phyloP scores from a whole-genome alignment of 1,284 basidiomycete genomes.

The Coriolopsis trogii region DNA sequence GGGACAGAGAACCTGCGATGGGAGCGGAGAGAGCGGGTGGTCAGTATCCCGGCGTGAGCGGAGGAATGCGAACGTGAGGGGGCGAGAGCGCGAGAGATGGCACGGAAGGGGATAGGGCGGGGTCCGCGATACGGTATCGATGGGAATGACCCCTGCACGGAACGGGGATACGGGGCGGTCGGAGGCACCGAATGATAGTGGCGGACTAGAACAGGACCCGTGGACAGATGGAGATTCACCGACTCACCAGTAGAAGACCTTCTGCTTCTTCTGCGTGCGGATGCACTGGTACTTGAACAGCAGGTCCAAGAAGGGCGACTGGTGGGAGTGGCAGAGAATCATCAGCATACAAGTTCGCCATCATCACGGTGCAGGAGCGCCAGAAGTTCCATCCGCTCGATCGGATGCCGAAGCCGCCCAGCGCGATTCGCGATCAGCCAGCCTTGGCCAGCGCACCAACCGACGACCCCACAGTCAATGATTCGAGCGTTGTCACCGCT shows the following conservation, averaged over 20 bases:
- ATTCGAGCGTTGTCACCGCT: background rate
- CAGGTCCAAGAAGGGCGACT: constrained; percentile 91
- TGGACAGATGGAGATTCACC: too few species aligned
- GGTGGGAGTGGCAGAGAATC: background rate
- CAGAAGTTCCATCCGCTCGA: constrained; percentile 21
- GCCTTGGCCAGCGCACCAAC: constrained; percentile 1
- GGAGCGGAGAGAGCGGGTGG: constrained; percentile 22
- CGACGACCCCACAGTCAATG: constrained; percentile 1
- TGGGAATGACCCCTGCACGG: background rate
- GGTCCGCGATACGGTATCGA: background rate
- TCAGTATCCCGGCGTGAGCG: constrained; percentile 26
- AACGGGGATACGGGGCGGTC: background rate
- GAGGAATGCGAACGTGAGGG: too few species aligned
- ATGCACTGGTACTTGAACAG: constrained; percentile 95
- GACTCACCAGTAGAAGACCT: constrained; percentile 91
- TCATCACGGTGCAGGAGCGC: background rate
- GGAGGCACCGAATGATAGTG: too few species aligned
- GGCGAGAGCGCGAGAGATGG: background rate
- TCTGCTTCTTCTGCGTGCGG: constrained; percentile 95
- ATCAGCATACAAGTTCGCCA: too few species aligned
- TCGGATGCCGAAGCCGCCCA: constrained; percentile 13
- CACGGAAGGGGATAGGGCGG: background rate
- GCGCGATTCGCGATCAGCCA: constrained; percentile 15
- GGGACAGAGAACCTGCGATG: constrained; percentile 77
- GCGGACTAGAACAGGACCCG: too few species aligned